Evolutionary conservation across 371 early-diverging fungal genomes (phyloP), one percentile per base, ranked within the genome.

Genomic region (Mucor irregularis): DNA sequence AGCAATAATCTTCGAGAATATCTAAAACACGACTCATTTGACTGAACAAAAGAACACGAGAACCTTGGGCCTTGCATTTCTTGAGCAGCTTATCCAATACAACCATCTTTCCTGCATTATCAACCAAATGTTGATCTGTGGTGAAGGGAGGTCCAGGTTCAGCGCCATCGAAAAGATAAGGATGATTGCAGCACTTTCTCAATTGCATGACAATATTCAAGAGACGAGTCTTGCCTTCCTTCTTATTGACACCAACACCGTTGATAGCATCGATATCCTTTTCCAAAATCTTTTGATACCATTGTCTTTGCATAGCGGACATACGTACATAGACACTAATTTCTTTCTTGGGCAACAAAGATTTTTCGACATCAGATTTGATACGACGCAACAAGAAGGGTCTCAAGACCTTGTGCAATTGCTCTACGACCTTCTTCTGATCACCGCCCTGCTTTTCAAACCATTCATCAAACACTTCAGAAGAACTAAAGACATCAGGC

Each of bases 141-240:
- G 98, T 98, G 65, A 86, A 99, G 6, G 99, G 99, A 9, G 98
- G 98, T 1, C 87, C 87, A 29, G 82, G 82, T 61, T 82, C 82
- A 14, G 99, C 99, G 25, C 99, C 98, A 53, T 93, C 95, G 69
- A 99, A 97, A 5, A 99, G 85, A 68, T 99, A 99, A 8, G 99
- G 99, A 69, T 99, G 99, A 61, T 99, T 99, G 69, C 99, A 98
- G 74, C 98, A 98, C 70, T 99, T 99, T 61, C 99, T 88, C 29
- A 99, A 76, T 78, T 99, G 99, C 99, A 99, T 99, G 3, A 95
- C 95, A 69, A 99, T 95, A 71, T 99, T 99, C 47, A 97, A 78
- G 16, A 99, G 81, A 26, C 98, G 88, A 4, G 92, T 94, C 64
- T 91, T 93, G 56, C 84, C 89, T 65, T 84, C 85, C 48, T 85